Evolutionary conservation across 192 early-diverging fungal species (phyloP), one percentile per base, ranked within the genome.

Genomic region (Backusella tuberculispora): DNA sequence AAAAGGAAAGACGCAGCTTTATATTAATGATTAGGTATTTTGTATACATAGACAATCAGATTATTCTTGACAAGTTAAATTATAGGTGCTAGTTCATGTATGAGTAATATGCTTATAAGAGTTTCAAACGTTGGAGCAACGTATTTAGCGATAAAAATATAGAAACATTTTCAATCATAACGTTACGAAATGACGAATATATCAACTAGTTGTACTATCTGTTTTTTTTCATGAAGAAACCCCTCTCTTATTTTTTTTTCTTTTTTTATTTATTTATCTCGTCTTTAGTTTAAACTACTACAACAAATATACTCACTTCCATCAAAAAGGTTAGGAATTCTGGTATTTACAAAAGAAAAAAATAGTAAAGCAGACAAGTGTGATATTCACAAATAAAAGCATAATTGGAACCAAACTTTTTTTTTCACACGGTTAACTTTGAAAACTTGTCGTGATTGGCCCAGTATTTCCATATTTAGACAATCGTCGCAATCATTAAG

Each of bases 401-500:
- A 26, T 60, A 60, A 26, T 60, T 19, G 19, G 48, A 19, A 50
- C 48, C 53, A 26, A 60, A 21, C 53, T 60, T 60, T 60, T 60
- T 43, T 60, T 60, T 60, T 60, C 53, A 60, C 53, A 60, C 53
- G 10, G 24, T 12, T 26, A 26, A 60, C 24, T 26, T 60, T 60
- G 21, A 60, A 60, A 60, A 60, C 21, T 60, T 24, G 24, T 26
- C 12, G 5, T 42, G 66, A 67, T 41, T 42, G 66, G 66, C 66
- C 5, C 12, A n/a, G 10, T 12, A 1, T 34, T 69, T 42, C 68
- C 42, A 45, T 46, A 46, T 69, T 46, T 15, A 40, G 40, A 40
- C 34, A 69, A 6, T 34, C 17, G 44, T 75, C 74, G 74, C 74
- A 75, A 75, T 75, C 21, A 63, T 7, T 29, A 5, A 68, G 19